These are phyloP conservation scores for Hemerocallis citrina DNA, from an alignment of 106 monocot species.

Conservation along the genomic window DNA sequence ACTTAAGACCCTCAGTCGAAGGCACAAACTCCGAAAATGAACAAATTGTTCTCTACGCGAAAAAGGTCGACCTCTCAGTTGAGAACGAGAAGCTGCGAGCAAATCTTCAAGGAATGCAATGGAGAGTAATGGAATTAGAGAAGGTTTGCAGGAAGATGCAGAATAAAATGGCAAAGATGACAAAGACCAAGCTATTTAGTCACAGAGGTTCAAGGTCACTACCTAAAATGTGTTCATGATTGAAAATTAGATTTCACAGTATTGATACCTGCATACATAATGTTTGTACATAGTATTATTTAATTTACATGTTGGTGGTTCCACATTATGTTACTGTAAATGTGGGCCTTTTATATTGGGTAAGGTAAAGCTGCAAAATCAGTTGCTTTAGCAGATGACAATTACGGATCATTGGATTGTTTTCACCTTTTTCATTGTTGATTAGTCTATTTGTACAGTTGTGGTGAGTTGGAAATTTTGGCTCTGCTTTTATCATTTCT, in stretches of 20 bases:
- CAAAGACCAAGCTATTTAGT: constrained; percentile 17
- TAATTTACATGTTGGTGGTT: background rate
- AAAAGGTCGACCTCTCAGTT: constrained; percentile 38
- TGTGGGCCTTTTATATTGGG: background rate
- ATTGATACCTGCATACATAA: background rate
- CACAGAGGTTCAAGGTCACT: constrained; percentile 40
- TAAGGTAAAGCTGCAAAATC: background rate
- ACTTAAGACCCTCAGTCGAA: background rate
- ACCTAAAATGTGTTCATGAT: constrained; percentile 83
- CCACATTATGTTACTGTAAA: background rate
- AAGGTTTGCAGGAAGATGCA: constrained; percentile 85
- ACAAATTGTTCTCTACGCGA: constrained; percentile 58
- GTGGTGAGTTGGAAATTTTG: background rate
- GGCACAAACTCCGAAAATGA: constrained; percentile 17
- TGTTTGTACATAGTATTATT: constrained; percentile 6
- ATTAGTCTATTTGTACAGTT: constrained; percentile 16
- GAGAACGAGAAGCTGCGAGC: constrained; percentile 74
- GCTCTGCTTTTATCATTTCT: constrained; percentile 3
- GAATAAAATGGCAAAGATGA: constrained; percentile 57
- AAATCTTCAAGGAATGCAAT: constrained; percentile 68
- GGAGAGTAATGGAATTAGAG: constrained; percentile 83
- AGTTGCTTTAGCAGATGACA: background rate
- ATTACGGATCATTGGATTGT: constrained; percentile 5
- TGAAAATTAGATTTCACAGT: background rate
- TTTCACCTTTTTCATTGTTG: constrained; percentile 3